Conservation (phyloP, 129 eudicot genomes). For the Helianthus tuberosus region DNA sequence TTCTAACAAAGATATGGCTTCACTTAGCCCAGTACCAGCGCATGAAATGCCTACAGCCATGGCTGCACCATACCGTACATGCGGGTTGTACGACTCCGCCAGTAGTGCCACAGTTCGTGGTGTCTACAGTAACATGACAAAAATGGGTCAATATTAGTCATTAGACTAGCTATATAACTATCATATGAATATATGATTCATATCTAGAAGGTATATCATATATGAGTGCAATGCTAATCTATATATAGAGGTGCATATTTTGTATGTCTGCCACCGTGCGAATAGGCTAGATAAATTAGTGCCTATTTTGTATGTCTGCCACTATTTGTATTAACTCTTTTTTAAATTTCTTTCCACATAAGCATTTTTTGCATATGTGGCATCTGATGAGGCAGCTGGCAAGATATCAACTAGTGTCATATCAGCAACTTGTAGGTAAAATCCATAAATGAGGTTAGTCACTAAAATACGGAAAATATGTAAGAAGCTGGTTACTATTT, state of each 20-base stretch:
- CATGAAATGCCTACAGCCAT: slow-evolving; percentile 97
- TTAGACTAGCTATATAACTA: too few species aligned
- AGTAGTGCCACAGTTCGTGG: slow-evolving; percentile 85
- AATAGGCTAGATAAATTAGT: too few species aligned
- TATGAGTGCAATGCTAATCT: too few species aligned
- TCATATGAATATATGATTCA: too few species aligned
- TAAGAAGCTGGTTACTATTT: background rate
- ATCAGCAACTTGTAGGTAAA: background rate
- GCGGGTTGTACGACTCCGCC: slow-evolving; percentile 93
- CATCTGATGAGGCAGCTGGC: too few species aligned
- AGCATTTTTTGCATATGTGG: too few species aligned
- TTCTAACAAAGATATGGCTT: slow-evolving; percentile 94
- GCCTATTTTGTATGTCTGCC: too few species aligned
- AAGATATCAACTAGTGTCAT: background rate
- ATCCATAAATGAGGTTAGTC: background rate
- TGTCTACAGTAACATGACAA: slow-evolving; percentile 48
- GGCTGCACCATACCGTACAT: slow-evolving; percentile 97
- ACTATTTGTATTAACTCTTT: too few species aligned
- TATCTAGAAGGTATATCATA: too few species aligned
- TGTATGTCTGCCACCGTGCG: too few species aligned
- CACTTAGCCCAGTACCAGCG: slow-evolving; percentile 96
- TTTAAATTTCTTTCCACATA: too few species aligned
- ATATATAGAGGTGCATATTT: too few species aligned
- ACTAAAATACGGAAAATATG: background rate
- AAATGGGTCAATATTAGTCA: background rate